Evolutionary conservation across 202 grass and related monocot genomes (phyloP).

Genomic region (Eragrostis tef): DNA sequence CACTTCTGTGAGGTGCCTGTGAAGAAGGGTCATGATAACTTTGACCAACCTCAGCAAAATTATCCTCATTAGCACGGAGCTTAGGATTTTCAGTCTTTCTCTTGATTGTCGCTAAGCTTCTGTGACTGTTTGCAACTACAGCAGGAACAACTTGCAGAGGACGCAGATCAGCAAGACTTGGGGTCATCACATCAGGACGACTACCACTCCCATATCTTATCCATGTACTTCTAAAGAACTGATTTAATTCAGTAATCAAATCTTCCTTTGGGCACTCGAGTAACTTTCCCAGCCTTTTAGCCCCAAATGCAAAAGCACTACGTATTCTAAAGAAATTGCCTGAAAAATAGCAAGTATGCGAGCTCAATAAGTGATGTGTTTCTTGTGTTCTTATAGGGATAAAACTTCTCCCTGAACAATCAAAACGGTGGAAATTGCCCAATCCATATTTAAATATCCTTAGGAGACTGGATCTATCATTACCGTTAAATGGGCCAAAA

Average conservation of each 20-base stretch:
- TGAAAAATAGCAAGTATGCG: slow-evolving; percentile 42
- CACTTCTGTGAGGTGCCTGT: slow-evolving; percentile 48
- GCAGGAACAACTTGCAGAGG: slow-evolving; percentile 47
- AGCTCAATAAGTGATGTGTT: slow-evolving; percentile 12
- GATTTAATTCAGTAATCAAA: slow-evolving; percentile 68
- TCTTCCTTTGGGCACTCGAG: slow-evolving; percentile 81
- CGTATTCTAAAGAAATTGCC: slow-evolving; percentile 98
- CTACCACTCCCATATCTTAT: slow-evolving; percentile 69
- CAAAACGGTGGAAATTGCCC: background rate
- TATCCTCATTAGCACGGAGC: slow-evolving; percentile 46
- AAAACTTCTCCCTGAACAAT: slow-evolving; percentile 16
- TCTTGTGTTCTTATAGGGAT: background rate
- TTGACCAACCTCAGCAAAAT: slow-evolving; percentile 52
- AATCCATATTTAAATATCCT: background rate
- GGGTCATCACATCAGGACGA: slow-evolving; percentile 62
- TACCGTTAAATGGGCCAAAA: background rate
- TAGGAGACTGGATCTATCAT: slow-evolving; percentile 17
- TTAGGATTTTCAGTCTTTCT: slow-evolving; percentile 55
- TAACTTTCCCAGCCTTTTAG: slow-evolving; percentile 69
- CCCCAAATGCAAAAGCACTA: slow-evolving; percentile 84
- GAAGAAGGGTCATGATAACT: slow-evolving; percentile 43
- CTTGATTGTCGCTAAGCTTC: slow-evolving; percentile 41
- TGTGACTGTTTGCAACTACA: slow-evolving; percentile 56
- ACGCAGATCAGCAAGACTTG: slow-evolving; percentile 45
- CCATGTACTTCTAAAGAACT: slow-evolving; percentile 87